These are phyloP conservation scores for Acacia melanoxylon DNA, from an alignment of 306 rosid genomes.

Conservation along the genomic window DNA sequence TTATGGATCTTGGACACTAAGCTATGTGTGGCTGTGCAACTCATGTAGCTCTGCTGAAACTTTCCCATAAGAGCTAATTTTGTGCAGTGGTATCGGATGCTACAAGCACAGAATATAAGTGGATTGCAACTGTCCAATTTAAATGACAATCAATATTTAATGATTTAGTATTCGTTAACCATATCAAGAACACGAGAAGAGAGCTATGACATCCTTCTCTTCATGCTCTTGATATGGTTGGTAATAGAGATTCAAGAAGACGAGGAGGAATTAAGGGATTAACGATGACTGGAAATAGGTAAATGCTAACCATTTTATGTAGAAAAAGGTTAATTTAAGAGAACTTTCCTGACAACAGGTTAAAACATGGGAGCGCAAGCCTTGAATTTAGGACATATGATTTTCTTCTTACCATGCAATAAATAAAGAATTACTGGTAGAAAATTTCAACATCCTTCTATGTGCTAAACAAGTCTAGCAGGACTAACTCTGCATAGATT, in stretches of 20 bases:
- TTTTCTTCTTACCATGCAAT: not conserved
- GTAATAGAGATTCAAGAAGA: not conserved
- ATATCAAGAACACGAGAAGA: not conserved
- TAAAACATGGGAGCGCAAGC: not conserved
- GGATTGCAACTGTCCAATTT: not conserved
- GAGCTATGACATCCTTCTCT: not conserved
- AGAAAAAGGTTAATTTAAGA: not conserved
- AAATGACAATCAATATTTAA: not conserved
- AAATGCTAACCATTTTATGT: not conserved
- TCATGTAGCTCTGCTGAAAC: not conserved
- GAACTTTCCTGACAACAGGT: conserved; percentile 3
- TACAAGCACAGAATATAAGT: not conserved
- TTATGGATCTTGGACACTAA: not conserved
- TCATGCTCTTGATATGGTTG: not conserved
- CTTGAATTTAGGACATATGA: not conserved
- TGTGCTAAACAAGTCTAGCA: not conserved
- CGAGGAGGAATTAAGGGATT: not conserved
- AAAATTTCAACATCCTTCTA: conserved; percentile 11
- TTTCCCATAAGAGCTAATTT: not conserved
- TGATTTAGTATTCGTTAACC: not conserved
- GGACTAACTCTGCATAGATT: not conserved
- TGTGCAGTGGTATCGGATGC: not conserved
- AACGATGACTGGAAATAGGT: not conserved
- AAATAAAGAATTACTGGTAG: not conserved
- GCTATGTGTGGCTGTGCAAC: not conserved